A percentile compares a stretch with the other conserved stretches of the same genome.
Conservation (phyloP, 2,329 filamentous ascomycete species). For the Fusarium liriodendri region DNA sequence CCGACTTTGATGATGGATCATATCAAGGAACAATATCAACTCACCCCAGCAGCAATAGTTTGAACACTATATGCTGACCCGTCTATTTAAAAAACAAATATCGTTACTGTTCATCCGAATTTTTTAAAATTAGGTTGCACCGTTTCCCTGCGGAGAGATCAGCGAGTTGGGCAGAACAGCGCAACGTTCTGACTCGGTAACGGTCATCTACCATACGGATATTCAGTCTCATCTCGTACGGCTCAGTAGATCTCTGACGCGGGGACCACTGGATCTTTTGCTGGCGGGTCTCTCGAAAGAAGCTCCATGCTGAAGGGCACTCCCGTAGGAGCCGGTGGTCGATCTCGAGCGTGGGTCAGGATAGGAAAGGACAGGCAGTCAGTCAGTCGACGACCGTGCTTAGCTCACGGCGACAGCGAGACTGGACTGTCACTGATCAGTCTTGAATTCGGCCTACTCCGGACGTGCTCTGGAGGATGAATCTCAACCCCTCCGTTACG, state of each 20-base stretch:
- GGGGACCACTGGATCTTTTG: conserved; percentile 10
- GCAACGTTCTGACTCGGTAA: background rate
- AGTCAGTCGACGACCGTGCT: conserved; percentile 15
- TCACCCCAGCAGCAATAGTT: background rate
- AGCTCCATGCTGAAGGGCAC: conserved; percentile 24
- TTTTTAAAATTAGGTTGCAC: background rate
- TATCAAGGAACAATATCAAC: background rate
- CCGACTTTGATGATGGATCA: background rate
- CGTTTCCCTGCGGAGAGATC: background rate
- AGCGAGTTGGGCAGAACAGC: background rate
- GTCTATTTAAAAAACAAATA: background rate
- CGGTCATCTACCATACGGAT: background rate
- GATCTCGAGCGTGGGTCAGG: conserved; percentile 28
- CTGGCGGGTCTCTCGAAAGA: conserved; percentile 14
- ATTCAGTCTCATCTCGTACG: background rate
- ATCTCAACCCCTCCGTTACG: conserved; percentile 1
- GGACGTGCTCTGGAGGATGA: background rate
- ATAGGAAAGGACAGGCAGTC: background rate
- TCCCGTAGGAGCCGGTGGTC: conserved; percentile 22
- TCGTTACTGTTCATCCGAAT: background rate
- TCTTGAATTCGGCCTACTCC: background rate
- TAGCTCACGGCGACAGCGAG: conserved; percentile 13
- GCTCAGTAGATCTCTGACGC: conserved; percentile 5
- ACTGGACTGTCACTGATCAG: background rate
- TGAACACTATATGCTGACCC: background rate